Evolutionary conservation across 345 rosid species (phyloP).

Genomic region (Excoecaria agallocha): DNA sequence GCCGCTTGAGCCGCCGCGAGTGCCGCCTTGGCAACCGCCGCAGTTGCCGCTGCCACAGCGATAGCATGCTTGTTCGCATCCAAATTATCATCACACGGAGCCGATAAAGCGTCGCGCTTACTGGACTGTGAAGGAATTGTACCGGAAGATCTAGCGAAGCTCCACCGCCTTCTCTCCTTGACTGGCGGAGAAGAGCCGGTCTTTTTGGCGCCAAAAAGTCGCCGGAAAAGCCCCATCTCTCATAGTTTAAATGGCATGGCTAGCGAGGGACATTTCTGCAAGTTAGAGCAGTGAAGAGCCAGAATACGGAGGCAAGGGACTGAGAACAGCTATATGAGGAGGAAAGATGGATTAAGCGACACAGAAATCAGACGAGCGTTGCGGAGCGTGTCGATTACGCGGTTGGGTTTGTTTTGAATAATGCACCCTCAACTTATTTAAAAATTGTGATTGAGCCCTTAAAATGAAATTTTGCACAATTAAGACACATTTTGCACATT

Average conservation of each 20-base stretch:
- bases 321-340: neutral
- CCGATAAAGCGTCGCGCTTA: conserved; percentile 8
- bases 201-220: conserved; percentile 62
- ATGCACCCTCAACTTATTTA: too few species aligned
- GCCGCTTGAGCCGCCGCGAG: conserved; percentile 37
- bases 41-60: conserved; percentile 37
- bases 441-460: too few species aligned
- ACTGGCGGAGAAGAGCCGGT: conserved; percentile 21
- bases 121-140: conserved; percentile 8
- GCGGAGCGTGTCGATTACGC: conserved; percentile 3
- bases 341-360: neutral
- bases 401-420: neutral
- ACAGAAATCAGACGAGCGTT: neutral
- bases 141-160: conserved; percentile 25
- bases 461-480: too few species aligned
- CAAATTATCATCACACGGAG: conserved; percentile 24
- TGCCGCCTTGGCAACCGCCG: conserved; percentile 37
- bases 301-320: neutral
- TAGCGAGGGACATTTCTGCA: neutral
- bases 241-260: conserved; percentile 22
- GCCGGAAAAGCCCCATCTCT: conserved; percentile 73
- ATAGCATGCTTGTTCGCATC: conserved; percentile 34
- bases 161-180: conserved; percentile 26
- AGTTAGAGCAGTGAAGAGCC: neutral
- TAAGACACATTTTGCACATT: too few species aligned